phyloP scores from a whole-genome alignment of 495 filamentous ascomycete species.

The Pyrenula aspistea region DNA sequence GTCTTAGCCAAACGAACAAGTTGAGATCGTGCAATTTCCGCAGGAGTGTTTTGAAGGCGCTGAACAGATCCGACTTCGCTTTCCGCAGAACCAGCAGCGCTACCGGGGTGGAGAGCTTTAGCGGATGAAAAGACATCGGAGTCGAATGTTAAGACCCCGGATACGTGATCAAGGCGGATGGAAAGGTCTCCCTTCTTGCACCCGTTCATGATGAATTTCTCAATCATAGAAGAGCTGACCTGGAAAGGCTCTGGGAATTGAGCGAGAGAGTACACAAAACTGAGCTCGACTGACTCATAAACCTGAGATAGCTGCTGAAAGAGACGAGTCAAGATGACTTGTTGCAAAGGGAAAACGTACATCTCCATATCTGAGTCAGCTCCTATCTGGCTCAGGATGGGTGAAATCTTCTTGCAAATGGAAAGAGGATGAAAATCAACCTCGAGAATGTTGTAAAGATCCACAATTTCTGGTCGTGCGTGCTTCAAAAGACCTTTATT shows the following conservation, averaged over 20 bases:
- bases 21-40: constrained; percentile 94
- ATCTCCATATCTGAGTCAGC: constrained; percentile 92
- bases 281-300: constrained; percentile 93
- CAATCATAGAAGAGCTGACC: constrained; percentile 79
- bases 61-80: constrained; percentile 76
- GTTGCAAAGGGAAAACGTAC: constrained; percentile 87
- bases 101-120: constrained; percentile 81
- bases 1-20: constrained; percentile 83
- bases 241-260: constrained; percentile 96
- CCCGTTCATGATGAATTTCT: constrained; percentile 99
- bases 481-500: constrained; percentile 89
- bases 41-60: constrained; percentile 90
- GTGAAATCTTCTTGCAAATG: constrained; percentile 98
- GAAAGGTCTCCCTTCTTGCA: constrained; percentile 99
- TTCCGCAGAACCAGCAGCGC: constrained; percentile 79
- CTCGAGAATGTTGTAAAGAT: constrained; percentile 95
- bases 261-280: constrained; percentile 85
- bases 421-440: constrained; percentile 98
- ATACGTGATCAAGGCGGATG: constrained; percentile 90
- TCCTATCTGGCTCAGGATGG: constrained; percentile 88
- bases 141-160: constrained; percentile 90
- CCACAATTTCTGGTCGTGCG: constrained; percentile 83
- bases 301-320: constrained; percentile 99
- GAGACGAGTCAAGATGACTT: constrained; percentile 93
- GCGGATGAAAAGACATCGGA: constrained; percentile 96